These are phyloP conservation scores for Globisporangium parvum DNA, from an alignment of 352 stramenopile species.

Conservation along the genomic window DNA sequence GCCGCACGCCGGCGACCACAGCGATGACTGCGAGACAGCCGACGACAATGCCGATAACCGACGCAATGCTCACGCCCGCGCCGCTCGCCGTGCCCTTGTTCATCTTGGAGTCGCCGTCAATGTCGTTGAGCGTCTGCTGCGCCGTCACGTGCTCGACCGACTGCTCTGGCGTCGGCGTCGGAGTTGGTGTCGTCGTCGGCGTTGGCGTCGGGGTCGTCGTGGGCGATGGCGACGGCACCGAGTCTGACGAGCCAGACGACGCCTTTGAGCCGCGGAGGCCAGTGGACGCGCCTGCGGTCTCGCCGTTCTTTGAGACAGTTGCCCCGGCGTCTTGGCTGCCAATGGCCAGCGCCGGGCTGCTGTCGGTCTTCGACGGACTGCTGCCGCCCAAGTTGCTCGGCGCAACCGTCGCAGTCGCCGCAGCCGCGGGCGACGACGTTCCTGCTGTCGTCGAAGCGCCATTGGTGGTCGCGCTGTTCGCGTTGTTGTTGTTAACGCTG, in stretches of 20 bases:
- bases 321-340: conserved; percentile 5
- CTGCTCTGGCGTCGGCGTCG: conserved; percentile 7
- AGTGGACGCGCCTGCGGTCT: background rate
- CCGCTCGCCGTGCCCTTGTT: background rate
- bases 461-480: background rate
- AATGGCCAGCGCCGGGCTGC: conserved; percentile 3
- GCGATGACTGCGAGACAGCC: conserved; percentile 68
- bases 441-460: background rate
- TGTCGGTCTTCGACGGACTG: background rate
- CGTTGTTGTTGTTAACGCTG: conserved; percentile 6
- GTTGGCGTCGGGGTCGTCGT: background rate
- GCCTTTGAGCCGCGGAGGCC: conserved; percentile 11
- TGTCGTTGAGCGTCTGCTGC: conserved; percentile 28
- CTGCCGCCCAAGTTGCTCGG: conserved; percentile 9
- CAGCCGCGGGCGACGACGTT: conserved; percentile 3
- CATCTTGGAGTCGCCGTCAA: conserved; percentile 20
- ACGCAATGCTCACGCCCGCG: conserved; percentile 23
- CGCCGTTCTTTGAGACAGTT: background rate
- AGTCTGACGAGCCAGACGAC: conserved; percentile 6
- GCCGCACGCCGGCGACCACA: conserved; percentile 52
- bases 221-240: conserved; percentile 3
- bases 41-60: conserved; percentile 58
- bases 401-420: conserved; percentile 1
- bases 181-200: background rate
- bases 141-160: conserved; percentile 15